Base-by-base conservation (phyloP, 345 rosid species). In the Heritiera fomes region DNA sequence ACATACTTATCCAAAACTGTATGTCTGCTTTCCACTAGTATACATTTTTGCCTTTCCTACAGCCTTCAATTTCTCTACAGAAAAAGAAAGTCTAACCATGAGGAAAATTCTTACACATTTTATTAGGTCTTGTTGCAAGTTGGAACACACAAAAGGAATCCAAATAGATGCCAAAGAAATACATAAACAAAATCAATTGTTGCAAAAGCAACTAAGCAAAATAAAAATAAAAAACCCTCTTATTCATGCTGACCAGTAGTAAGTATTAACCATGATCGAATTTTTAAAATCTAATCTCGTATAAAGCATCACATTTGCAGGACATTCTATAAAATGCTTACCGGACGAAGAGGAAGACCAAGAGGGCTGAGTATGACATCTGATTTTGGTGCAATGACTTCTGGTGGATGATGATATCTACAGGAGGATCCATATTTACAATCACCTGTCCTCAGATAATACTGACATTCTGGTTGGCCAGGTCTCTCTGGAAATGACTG, bases 331-430 rank as follows among this genome's bases (percentile, higher is more conserved):
- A n/a, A 78, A 52, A 80, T 69, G 80, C 94, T 91, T 86, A 96
- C 99, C 1, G 92, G 94, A 72, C 93, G 97, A 80, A 92, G 71
- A 62, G 99, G 98, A 79, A 91, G 91, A 77, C 97, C 97, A 50
- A 86, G 65, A 73, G 94, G 89, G 82, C 92, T 91, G 75, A 92
- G 87, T 60, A 82, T 65, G 20, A 84, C 78, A 78, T 88, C 84
- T 47, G 86, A 66, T 79, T 86, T 89, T 50, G 89, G 86, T 5
- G 85, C 81, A 40, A 81, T 73, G 77, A 82, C 79, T 73, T 91
- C 94, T 17, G 83, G 88, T 17, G 98, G 99, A 80, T 96, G 99
- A 87, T 96, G 98, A 82, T 86, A 96, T 90, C 83, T 92, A 88
- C 99, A 94, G 0, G 92, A 89, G 45, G 94, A 86, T 78, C 97